Evolutionary conservation across 108 stramenopile genomes (phyloP).

Genomic region (Cyclotella choctawhatcheeana): DNA sequence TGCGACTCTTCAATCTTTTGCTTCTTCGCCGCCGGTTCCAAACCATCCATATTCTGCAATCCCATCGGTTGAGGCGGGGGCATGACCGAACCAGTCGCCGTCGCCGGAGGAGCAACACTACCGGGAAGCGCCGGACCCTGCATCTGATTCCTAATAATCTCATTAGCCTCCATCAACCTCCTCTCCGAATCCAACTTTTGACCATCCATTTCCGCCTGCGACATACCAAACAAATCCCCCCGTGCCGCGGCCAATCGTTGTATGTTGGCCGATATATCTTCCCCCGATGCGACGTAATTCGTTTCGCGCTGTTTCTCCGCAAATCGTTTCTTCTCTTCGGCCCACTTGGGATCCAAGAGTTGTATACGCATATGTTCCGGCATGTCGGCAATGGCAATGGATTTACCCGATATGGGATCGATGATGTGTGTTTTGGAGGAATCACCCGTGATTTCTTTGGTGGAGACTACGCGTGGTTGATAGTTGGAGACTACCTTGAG

Average conservation of each 20-base stretch:
- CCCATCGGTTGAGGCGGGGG: slow-evolving; percentile 30
- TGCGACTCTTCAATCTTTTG: slow-evolving; percentile 53
- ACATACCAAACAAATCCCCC: slow-evolving; percentile 57
- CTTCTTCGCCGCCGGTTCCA: slow-evolving; percentile 54
- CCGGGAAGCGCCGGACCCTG: slow-evolving; percentile 35
- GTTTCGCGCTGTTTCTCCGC: slow-evolving; percentile 94
- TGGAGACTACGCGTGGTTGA: slow-evolving; percentile 88
- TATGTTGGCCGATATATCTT: slow-evolving; percentile 91
- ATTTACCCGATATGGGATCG: slow-evolving; percentile 95
- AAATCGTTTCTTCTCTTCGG: slow-evolving; percentile 87
- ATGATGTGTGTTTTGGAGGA: slow-evolving; percentile 72
- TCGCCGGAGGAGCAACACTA: slow-evolving; percentile 29
- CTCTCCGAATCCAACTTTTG: slow-evolving; percentile 55
- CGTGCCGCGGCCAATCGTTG: slow-evolving; percentile 58
- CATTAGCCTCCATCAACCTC: slow-evolving; percentile 66
- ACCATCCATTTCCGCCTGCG: slow-evolving; percentile 50
- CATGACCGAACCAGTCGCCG: slow-evolving; percentile 10
- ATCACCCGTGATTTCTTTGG: slow-evolving; percentile 56
- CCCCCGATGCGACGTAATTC: slow-evolving; percentile 90
- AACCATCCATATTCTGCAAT: slow-evolving; percentile 11
- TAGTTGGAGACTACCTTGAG: slow-evolving; percentile 92
- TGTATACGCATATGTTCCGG: slow-evolving; percentile 98
- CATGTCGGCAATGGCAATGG: slow-evolving; percentile 83
- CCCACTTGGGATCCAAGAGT: slow-evolving; percentile 96
- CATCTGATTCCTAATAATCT: slow-evolving; percentile 62